Conservation (phyloP, 2,329 filamentous ascomycete genomes). For the Pseudogymnoascus sp. region DNA sequence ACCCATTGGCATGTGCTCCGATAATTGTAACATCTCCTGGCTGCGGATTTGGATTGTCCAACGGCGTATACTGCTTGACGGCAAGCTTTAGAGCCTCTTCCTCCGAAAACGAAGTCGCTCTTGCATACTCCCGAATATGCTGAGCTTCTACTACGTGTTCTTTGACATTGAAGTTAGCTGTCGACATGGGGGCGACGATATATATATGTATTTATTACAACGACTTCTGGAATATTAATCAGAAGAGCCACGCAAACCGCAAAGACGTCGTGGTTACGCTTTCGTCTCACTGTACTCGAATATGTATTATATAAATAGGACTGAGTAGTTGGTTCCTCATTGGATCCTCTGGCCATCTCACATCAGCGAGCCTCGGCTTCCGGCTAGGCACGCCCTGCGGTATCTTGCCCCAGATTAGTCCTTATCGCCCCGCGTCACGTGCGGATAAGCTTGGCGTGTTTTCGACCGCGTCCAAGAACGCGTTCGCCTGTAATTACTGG, state of each 20-base stretch:
- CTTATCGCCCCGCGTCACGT: background rate
- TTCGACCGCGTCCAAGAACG: slow-evolving; percentile 3
- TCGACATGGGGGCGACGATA: slow-evolving; percentile 14
- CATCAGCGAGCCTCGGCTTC: slow-evolving; percentile 1
- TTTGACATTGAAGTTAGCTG: slow-evolving; percentile 50
- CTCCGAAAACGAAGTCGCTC: slow-evolving; percentile 61
- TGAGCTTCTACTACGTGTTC: slow-evolving; percentile 67
- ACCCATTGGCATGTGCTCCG: slow-evolving; percentile 82
- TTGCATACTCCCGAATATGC: slow-evolving; percentile 75
- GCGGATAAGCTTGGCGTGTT: background rate
- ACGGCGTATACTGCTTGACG: slow-evolving; percentile 82
- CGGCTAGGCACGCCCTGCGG: background rate
- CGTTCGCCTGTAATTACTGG: slow-evolving; percentile 1
- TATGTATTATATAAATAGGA: background rate
- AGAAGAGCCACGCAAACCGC: background rate
- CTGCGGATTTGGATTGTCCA: slow-evolving; percentile 57
- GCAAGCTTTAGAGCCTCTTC: slow-evolving; percentile 66
- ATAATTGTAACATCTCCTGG: slow-evolving; percentile 78
- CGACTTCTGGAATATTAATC: background rate
- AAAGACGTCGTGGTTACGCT: background rate
- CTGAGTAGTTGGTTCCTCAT: background rate
- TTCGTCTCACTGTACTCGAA: background rate
- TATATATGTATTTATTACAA: background rate
- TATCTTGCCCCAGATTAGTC: background rate
- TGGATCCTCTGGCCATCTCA: background rate